Evolutionary conservation across 2,329 filamentous ascomycete species (phyloP).

Genomic region (Cladorrhinum sp.): DNA sequence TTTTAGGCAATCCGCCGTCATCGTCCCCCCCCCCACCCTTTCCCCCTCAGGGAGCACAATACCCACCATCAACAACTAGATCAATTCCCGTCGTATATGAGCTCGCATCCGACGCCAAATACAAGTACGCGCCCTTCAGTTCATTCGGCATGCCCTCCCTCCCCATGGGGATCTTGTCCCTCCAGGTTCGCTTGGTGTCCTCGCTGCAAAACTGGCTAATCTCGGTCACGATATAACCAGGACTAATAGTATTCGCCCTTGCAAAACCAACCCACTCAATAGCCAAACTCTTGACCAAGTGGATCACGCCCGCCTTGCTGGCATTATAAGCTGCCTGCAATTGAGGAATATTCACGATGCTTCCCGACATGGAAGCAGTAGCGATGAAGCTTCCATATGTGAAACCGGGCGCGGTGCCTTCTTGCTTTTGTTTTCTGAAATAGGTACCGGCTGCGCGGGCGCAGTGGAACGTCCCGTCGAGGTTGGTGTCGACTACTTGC

Average conservation of each 20-base stretch:
- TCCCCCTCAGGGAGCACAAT: slow-evolving; percentile 52
- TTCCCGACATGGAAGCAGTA: slow-evolving; percentile 75
- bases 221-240: slow-evolving; percentile 73
- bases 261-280: slow-evolving; percentile 77
- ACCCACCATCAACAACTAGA: slow-evolving; percentile 73
- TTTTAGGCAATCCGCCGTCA: too few relatives aligned
- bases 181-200: slow-evolving; percentile 71
- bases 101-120: slow-evolving; percentile 77
- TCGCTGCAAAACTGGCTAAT: slow-evolving; percentile 62
- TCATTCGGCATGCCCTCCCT: slow-evolving; percentile 68
- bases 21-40: too few relatives aligned
- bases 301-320: slow-evolving; percentile 63
- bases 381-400: slow-evolving; percentile 69
- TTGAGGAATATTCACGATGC: slow-evolving; percentile 75
- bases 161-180: slow-evolving; percentile 76
- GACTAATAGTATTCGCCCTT: slow-evolving; percentile 68
- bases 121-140: slow-evolving; percentile 79
- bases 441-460: slow-evolving; percentile 66
- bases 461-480: slow-evolving; percentile 77
- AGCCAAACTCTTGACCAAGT: slow-evolving; percentile 64
- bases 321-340: slow-evolving; percentile 71
- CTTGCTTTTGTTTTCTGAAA: slow-evolving; percentile 67
- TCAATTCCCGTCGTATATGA: slow-evolving; percentile 76
- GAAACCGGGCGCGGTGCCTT: slow-evolving; percentile 55
- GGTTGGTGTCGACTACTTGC: slow-evolving; percentile 66